A percentile compares a stretch with the other conserved stretches of the same genome.
These are phyloP conservation scores for Daldinia decipiens DNA, from an alignment of 495 filamentous ascomycete genomes.

Conservation along the genomic window DNA sequence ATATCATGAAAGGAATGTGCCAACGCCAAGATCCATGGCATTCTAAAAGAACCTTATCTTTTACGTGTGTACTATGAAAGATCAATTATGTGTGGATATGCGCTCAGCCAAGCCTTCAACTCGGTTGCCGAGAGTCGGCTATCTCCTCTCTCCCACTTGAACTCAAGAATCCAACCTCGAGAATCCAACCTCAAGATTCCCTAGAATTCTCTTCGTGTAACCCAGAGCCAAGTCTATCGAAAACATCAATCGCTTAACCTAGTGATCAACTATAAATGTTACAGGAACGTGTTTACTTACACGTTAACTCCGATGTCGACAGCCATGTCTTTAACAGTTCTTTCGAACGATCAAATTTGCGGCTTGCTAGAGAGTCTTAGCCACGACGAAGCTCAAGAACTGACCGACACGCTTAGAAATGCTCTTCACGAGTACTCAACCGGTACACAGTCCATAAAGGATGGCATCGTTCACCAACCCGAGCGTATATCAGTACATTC, in stretches of 20 bases:
- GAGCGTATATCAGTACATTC: slow-evolving; percentile 74
- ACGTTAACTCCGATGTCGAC: slow-evolving; percentile 20
- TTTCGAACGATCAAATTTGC: slow-evolving; percentile 76
- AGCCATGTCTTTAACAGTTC: slow-evolving; percentile 78
- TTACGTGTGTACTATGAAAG: slow-evolving; percentile 5
- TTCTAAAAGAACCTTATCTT: slow-evolving; percentile 14
- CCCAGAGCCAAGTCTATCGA: neutral
- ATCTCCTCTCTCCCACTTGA: slow-evolving; percentile 15
- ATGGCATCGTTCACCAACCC: slow-evolving; percentile 73
- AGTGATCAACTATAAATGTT: slow-evolving; percentile 5
- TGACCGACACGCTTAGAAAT: slow-evolving; percentile 73
- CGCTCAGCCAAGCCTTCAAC: slow-evolving; percentile 31
- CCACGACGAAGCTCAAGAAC: slow-evolving; percentile 69
- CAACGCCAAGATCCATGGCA: slow-evolving; percentile 34
- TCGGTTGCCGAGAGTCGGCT: slow-evolving; percentile 16
- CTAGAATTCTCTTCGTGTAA: slow-evolving; percentile 4
- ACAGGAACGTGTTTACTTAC: slow-evolving; percentile 15
- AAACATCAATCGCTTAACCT: neutral
- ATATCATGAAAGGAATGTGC: slow-evolving; percentile 18
- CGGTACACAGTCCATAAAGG: slow-evolving; percentile 61
- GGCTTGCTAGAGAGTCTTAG: slow-evolving; percentile 76
- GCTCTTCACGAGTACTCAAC: slow-evolving; percentile 87
- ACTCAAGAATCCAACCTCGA: slow-evolving; percentile 13
- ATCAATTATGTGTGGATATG: slow-evolving; percentile 15
- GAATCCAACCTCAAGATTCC: slow-evolving; percentile 17